phyloP scores from a whole-genome alignment of 2,329 filamentous ascomycete genomes.

The Alternaria triticina region DNA sequence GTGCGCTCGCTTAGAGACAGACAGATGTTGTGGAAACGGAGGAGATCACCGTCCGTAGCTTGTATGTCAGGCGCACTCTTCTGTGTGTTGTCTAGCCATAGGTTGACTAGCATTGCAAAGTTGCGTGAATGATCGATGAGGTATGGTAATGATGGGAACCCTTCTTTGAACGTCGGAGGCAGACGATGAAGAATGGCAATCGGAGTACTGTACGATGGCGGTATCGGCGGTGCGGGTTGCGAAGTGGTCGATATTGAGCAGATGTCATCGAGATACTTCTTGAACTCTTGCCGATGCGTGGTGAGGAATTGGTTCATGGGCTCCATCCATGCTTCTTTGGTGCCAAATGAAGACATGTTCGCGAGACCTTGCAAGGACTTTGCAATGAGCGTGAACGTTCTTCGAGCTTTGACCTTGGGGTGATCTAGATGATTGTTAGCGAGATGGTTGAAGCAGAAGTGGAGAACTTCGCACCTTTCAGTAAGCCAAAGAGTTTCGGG shows the following conservation, averaged over 20 bases:
- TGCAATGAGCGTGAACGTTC: conserved; percentile 88
- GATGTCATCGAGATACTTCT: conserved; percentile 83
- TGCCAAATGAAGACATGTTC: conserved; percentile 89
- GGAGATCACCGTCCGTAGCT: conserved; percentile 53
- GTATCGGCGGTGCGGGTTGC: conserved; percentile 65
- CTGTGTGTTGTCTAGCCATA: conserved; percentile 70
- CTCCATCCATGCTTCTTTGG: conserved; percentile 98
- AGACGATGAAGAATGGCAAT: conserved; percentile 86
- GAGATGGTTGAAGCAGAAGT: not conserved
- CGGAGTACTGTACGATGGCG: conserved; percentile 89
- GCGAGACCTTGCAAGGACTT: conserved; percentile 91
- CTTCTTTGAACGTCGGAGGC: conserved; percentile 81
- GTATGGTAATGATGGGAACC: conserved; percentile 91
- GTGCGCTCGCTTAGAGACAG: conserved; percentile 56
- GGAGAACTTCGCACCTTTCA: conserved; percentile 63
- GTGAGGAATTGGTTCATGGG: conserved; percentile 91
- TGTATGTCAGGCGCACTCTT: conserved; percentile 48
- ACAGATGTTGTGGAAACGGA: conserved; percentile 58
- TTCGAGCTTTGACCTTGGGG: conserved; percentile 79
- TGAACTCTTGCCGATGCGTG: conserved; percentile 78
- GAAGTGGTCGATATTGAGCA: conserved; percentile 79
- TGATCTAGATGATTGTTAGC: conserved; percentile 64
- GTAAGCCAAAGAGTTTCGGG: conserved; percentile 87
- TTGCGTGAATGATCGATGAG: conserved; percentile 88
- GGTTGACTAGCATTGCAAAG: conserved; percentile 80